Evolutionary conservation across 1,284 basidiomycete species (phyloP), one percentile per base, ranked within the genome.

Genomic region (Heterobasidion occidentale): DNA sequence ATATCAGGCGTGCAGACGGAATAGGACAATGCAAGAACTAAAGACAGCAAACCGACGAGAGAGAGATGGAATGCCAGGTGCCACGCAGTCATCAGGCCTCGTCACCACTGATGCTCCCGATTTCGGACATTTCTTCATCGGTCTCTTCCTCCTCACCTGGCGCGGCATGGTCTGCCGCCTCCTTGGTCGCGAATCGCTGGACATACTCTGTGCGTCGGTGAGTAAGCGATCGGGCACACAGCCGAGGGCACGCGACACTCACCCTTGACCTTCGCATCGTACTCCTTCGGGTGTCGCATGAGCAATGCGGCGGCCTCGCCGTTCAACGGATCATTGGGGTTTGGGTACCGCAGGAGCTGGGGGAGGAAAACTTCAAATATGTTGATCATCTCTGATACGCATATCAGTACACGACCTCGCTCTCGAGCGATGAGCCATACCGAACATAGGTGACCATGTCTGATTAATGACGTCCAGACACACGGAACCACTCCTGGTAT

Each of bases 361-460:
- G 96, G 97, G 34, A 99, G 80, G 76, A 99, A 99, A 56, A 94
- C 89, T 71, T 99, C 97, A 66, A 99, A 99, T 65, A 99, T 98
- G 71, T 99, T 99, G 77, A 98, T 93, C 88, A 98, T 94, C 74
- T 98, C 96, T 95, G 65, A 42, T 42, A 42, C 46, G 35, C 54
- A 45, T 15, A 48, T 44, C 44, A 51, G n/a, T 27, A 56, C 15
- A 45, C 35, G n/a, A 33, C 20, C 27, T 20, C 34, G 47, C 14
- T 38, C 53, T 7, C 35, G 5, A 7, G 11, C 20, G 36, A 46
- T 45, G 70, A 58, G 27, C 64, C 80, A 59, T 70, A 94, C 93
- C 93, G 70, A 96, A 98, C 95, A 98, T 98, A 2, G 94, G 95
- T 36, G 94, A 97, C 95, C 94, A 98, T n/a, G 94, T 97, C 74